These are phyloP conservation scores for Xylariaceae sp. DNA, from an alignment of 2,329 filamentous ascomycete species.

Conservation along the genomic window DNA sequence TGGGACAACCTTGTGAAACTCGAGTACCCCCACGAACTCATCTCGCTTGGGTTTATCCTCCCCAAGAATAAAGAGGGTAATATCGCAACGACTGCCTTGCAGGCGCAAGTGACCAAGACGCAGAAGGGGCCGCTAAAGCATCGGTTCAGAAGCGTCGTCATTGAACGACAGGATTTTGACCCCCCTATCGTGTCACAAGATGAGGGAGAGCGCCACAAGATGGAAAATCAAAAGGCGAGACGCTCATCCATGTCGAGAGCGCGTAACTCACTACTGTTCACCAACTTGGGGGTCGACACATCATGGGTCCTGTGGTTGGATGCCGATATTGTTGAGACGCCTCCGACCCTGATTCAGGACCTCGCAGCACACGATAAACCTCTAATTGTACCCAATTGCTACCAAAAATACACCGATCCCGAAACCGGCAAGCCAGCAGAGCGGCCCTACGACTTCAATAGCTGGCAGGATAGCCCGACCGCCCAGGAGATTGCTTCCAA, in stretches of 20 bases:
- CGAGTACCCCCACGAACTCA: slow-evolving; percentile 89
- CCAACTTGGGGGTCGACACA: slow-evolving; percentile 86
- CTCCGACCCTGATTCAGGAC: slow-evolving; percentile 85
- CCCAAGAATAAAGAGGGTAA: slow-evolving; percentile 95
- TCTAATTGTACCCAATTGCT: slow-evolving; percentile 96
- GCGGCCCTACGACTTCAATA: slow-evolving; percentile 95
- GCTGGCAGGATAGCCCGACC: slow-evolving; percentile 88
- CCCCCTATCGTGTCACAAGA: slow-evolving; percentile 79
- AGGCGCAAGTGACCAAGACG: slow-evolving; percentile 83
- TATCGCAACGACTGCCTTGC: slow-evolving; percentile 79
- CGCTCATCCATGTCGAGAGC: slow-evolving; percentile 92
- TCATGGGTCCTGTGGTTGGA: slow-evolving; percentile 99
- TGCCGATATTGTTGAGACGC: slow-evolving; percentile 88
- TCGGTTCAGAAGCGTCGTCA: slow-evolving; percentile 91
- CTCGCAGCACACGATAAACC: slow-evolving; percentile 85
- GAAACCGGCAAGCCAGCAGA: slow-evolving; percentile 74
- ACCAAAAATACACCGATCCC: slow-evolving; percentile 79
- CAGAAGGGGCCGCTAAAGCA: slow-evolving; percentile 82
- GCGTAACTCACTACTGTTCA: slow-evolving; percentile 93
- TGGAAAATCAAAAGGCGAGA: slow-evolving; percentile 85
- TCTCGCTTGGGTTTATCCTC: slow-evolving; percentile 94
- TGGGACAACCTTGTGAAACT: slow-evolving; percentile 92
- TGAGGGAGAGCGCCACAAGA: slow-evolving; percentile 89
- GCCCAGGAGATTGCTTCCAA: slow-evolving; percentile 76
- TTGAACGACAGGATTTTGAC: slow-evolving; percentile 94